A percentile compares a stretch with the other conserved stretches of the same genome.
phyloP scores from a whole-genome alignment of 176 grass and related monocot genomes.

The Lolium multiflorum region DNA sequence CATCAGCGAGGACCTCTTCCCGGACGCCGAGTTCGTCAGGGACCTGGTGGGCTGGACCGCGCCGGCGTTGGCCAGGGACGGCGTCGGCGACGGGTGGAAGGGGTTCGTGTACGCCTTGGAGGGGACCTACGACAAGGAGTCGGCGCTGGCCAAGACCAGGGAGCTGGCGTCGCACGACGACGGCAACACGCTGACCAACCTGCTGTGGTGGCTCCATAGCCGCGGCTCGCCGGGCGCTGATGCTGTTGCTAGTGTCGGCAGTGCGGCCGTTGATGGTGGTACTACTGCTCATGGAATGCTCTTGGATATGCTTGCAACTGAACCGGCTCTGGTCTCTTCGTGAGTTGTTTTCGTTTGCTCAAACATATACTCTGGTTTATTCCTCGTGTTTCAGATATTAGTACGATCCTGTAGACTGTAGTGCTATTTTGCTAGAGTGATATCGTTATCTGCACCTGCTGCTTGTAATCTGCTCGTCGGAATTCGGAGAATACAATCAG shows the following conservation, averaged over 20 bases:
- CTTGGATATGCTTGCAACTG: constrained; percentile 19
- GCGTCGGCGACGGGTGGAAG: constrained; percentile 90
- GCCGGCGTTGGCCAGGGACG: constrained; percentile 67
- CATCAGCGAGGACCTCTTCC: constrained; percentile 75
- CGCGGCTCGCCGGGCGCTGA: constrained; percentile 46
- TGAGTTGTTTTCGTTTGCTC: not conserved
- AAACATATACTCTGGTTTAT: not conserved
- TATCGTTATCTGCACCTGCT: not conserved
- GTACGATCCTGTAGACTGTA: not conserved
- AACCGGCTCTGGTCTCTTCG: not conserved
- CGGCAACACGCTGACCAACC: constrained; percentile 84
- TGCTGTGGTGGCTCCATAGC: constrained; percentile 95
- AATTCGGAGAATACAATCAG: not conserved
- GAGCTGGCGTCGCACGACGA: constrained; percentile 60
- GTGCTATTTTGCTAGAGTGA: not conserved
- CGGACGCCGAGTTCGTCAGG: constrained; percentile 57
- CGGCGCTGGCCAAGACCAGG: constrained; percentile 65
- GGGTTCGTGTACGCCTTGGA: constrained; percentile 89
- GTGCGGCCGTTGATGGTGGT: constrained; percentile 56
- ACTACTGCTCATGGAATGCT: constrained; percentile 17
- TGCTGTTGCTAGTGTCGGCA: constrained; percentile 65
- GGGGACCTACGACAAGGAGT: constrained; percentile 72
- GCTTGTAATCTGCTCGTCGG: not conserved
- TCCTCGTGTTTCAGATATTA: not conserved
- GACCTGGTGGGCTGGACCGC: constrained; percentile 77